These are phyloP conservation scores for Solanum okadae DNA, from an alignment of 257 asterid genomes.

Conservation along the genomic window DNA sequence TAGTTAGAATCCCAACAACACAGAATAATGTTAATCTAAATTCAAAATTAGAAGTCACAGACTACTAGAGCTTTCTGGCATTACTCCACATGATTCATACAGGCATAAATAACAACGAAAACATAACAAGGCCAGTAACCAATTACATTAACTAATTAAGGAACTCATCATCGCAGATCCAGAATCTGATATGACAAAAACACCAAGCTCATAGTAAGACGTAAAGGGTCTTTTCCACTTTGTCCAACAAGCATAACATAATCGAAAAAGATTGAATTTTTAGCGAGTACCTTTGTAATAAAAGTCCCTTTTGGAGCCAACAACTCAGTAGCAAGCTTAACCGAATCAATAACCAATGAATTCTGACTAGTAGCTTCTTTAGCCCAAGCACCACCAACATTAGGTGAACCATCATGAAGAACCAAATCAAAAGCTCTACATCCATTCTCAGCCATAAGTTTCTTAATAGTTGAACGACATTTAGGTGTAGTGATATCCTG, in stretches of 20 bases:
- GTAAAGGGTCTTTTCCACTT: neutral
- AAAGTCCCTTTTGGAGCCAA: slow-evolving; percentile 87
- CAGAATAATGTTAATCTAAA: neutral
- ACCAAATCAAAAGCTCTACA: slow-evolving; percentile 69
- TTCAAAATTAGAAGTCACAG: neutral
- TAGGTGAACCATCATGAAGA: slow-evolving; percentile 88
- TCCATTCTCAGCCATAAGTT: slow-evolving; percentile 71
- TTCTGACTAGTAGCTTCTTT: slow-evolving; percentile 88
- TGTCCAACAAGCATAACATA: neutral
- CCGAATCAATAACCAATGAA: slow-evolving; percentile 81
- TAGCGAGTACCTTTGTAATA: slow-evolving; percentile 56
- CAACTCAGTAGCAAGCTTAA: slow-evolving; percentile 74
- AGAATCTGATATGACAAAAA: neutral
- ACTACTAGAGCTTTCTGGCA: neutral
- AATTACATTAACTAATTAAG: neutral
- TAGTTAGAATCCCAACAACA: neutral
- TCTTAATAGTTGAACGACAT: slow-evolving; percentile 52
- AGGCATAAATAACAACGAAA: neutral
- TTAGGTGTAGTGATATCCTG: slow-evolving; percentile 69
- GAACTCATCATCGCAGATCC: neutral
- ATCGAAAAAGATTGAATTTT: neutral
- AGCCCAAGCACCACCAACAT: slow-evolving; percentile 97
- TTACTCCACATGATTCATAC: neutral
- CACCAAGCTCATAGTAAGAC: neutral
- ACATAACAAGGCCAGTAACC: neutral